These are phyloP conservation scores for Suillus tomentosus DNA, from an alignment of 768 basidiomycete species.

Conservation along the genomic window DNA sequence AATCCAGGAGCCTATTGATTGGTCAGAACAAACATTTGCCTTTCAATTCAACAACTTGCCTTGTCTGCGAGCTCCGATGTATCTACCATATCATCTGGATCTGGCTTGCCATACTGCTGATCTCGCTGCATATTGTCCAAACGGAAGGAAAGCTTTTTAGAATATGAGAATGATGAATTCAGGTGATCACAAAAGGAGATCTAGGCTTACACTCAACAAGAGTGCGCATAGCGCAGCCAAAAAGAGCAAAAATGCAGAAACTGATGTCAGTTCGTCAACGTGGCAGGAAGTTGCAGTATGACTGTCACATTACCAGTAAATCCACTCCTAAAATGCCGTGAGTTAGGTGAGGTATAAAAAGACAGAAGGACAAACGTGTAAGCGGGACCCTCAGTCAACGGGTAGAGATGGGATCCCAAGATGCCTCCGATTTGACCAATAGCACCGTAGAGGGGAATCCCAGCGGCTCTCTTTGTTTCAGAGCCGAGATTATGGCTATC, in stretches of 20 bases:
- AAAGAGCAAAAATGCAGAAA: conserved; percentile 3
- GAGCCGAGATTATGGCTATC: conserved; percentile 44
- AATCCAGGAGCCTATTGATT: conserved; percentile 55
- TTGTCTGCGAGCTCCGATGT: conserved; percentile 67
- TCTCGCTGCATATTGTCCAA: conserved; percentile 43
- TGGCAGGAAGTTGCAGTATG: neutral
- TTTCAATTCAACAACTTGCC: conserved; percentile 34
- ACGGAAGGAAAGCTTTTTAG: neutral
- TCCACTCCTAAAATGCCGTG: neutral
- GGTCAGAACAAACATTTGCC: neutral
- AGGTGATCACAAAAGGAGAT: neutral
- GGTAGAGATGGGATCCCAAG: conserved; percentile 44
- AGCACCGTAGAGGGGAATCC: conserved; percentile 42
- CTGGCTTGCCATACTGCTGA: conserved; percentile 50
- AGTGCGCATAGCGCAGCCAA: conserved; percentile 6
- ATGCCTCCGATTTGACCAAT: conserved; percentile 46
- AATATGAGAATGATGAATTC: neutral
- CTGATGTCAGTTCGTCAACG: neutral
- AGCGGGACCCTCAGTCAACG: conserved; percentile 40
- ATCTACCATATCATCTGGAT: conserved; percentile 52
- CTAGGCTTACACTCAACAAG: conserved; percentile 5
- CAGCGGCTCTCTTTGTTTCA: conserved; percentile 47
- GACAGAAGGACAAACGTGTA: conserved; percentile 33
- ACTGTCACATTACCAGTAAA: neutral
- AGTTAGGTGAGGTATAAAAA: neutral